Conservation (phyloP, 176 grass and related monocot genomes). For the Oryza brachyantha region DNA sequence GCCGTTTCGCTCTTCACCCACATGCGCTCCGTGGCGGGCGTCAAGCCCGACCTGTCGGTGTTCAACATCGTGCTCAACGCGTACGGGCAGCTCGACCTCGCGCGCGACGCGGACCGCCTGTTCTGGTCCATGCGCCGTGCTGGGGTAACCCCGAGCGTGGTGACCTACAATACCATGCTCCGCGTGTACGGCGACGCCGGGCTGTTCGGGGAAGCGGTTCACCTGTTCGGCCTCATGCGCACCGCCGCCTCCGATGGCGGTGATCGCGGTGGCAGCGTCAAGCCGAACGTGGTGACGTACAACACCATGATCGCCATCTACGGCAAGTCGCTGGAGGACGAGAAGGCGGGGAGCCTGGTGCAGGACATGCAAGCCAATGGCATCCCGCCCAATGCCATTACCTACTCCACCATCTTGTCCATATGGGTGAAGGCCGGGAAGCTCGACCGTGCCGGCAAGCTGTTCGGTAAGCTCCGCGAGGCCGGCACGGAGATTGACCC, state of each 20-base stretch:
- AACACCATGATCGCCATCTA: constrained; percentile 94
- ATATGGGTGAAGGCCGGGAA: constrained; percentile 91
- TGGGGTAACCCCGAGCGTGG: constrained; percentile 64
- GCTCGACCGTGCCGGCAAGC: constrained; percentile 72
- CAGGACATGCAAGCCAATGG: constrained; percentile 79
- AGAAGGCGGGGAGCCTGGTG: constrained; percentile 80
- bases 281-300: constrained; percentile 86
- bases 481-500: constrained; percentile 80
- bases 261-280: constrained; percentile 27
- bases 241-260: not conserved
- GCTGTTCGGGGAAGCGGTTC: constrained; percentile 87
- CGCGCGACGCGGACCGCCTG: constrained; percentile 76
- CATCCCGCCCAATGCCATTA: constrained; percentile 74
- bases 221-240: constrained; percentile 84
- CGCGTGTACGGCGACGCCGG: constrained; percentile 87
- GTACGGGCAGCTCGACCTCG: constrained; percentile 89
- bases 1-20: constrained; percentile 88
- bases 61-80: constrained; percentile 87
- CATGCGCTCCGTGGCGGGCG: constrained; percentile 63
- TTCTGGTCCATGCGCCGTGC: constrained; percentile 84
- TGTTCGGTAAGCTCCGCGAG: constrained; percentile 81
- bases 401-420: constrained; percentile 87
- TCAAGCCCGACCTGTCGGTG: constrained; percentile 66
- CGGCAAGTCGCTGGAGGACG: constrained; percentile 88
- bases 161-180: constrained; percentile 96